Percentiles rank a stretch among this genome's conserved stretches.
Evolutionary conservation across 306 rosid genomes (phyloP).

Genomic region (Cucurbita argyrosperma): DNA sequence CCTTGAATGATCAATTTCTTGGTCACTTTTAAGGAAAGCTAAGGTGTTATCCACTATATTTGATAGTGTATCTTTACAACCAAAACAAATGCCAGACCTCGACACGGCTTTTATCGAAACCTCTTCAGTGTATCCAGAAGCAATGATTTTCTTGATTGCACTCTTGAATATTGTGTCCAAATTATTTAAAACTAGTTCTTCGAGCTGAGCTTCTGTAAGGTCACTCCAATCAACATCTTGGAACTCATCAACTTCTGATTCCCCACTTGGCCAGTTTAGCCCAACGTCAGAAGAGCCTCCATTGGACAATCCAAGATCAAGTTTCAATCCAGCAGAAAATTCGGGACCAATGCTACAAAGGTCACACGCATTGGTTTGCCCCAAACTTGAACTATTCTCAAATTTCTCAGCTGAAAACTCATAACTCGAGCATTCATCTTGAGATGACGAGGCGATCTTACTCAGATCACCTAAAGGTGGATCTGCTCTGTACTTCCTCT

Average conservation of each 20-base stretch:
- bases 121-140: constrained; percentile 65
- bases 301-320: constrained; percentile 64
- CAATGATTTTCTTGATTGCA: constrained; percentile 55
- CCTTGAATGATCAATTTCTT: constrained; percentile 60
- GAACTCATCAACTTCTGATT: constrained; percentile 42
- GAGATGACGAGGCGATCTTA: constrained; percentile 38
- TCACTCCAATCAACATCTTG: constrained; percentile 82
- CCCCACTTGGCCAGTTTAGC: constrained; percentile 40
- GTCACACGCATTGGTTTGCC: constrained; percentile 33
- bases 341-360: constrained; percentile 35
- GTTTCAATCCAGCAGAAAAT: constrained; percentile 61
- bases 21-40: constrained; percentile 57
- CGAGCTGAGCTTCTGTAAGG: constrained; percentile 62
- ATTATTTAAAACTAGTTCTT: constrained; percentile 59
- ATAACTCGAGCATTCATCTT: constrained; percentile 45
- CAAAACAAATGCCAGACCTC: constrained; percentile 75
- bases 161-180: constrained; percentile 58
- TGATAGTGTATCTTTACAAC: constrained; percentile 65
- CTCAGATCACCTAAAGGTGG: constrained; percentile 48
- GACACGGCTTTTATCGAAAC: constrained; percentile 61
- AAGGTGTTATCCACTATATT: constrained; percentile 68
- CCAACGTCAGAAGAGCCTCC: constrained; percentile 30
- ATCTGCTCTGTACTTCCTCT: constrained; percentile 95
- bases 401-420: constrained; percentile 74
- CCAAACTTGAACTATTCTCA: constrained; percentile 29